These are phyloP conservation scores for Emericellopsis cladophorae DNA, from an alignment of 2,329 filamentous ascomycete species.

Conservation along the genomic window DNA sequence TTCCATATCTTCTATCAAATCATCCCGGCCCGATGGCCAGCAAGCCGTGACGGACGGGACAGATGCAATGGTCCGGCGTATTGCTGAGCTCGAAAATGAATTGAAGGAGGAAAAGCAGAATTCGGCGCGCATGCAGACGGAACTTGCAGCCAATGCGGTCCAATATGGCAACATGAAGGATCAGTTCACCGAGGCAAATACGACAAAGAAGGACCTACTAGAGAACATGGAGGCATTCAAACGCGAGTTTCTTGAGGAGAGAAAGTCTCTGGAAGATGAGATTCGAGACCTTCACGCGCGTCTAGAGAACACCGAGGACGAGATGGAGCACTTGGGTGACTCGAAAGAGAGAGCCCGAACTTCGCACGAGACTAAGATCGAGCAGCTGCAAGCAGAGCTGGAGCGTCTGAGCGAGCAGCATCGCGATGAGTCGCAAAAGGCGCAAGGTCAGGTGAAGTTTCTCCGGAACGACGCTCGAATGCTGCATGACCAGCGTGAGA, in stretches of 20 bases:
- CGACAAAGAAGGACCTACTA: conserved; percentile 86
- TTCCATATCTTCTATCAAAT: conserved; percentile 34
- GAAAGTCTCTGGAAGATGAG: conserved; percentile 71
- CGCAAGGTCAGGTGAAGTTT: conserved; percentile 49
- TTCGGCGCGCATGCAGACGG: conserved; percentile 54
- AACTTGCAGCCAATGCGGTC: conserved; percentile 44
- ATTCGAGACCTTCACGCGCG: conserved; percentile 63
- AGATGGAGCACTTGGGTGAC: conserved; percentile 73
- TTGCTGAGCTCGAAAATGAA: conserved; percentile 63
- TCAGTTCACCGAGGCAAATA: conserved; percentile 74
- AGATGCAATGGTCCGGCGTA: conserved; percentile 32
- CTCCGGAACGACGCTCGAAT: conserved; percentile 46
- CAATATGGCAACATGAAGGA: conserved; percentile 50
- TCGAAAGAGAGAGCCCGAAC: conserved; percentile 73
- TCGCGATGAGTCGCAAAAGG: conserved; percentile 42
- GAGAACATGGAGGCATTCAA: conserved; percentile 90
- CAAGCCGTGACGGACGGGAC: conserved; percentile 32
- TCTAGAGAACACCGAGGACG: conserved; percentile 82
- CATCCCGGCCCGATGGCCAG: conserved; percentile 29
- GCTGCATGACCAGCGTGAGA: conserved; percentile 46
- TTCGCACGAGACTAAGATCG: conserved; percentile 54
- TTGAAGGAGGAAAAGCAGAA: conserved; percentile 61
- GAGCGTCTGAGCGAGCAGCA: conserved; percentile 47
- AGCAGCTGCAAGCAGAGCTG: conserved; percentile 58
- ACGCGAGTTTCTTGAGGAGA: conserved; percentile 74